Conservation (phyloP, 768 basidiomycete genomes). For the Scleroderma citrinum region DNA sequence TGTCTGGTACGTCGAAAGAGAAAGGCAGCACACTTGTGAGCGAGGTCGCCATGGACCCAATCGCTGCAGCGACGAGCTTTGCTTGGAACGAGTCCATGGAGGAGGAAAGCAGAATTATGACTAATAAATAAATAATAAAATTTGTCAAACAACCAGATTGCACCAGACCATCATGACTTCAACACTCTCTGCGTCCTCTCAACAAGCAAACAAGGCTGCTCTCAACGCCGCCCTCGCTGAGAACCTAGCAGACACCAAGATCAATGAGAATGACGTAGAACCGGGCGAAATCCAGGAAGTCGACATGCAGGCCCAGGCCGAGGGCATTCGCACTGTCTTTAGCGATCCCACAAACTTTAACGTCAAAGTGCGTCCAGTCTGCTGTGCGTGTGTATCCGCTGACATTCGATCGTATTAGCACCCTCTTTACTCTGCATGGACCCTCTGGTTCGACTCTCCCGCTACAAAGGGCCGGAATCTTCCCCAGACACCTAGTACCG, state of each 20-base stretch:
- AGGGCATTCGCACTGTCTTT: constrained; percentile 87
- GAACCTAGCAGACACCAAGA: constrained; percentile 27
- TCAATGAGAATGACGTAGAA: constrained; percentile 45
- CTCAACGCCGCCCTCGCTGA: constrained; percentile 69
- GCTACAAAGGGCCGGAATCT: constrained; percentile 85
- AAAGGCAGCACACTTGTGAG: constrained; percentile 58
- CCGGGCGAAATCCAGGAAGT: constrained; percentile 85
- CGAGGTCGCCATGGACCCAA: constrained; percentile 76
- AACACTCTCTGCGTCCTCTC: constrained; percentile 54
- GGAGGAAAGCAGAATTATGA: too few species aligned
- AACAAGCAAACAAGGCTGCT: constrained; percentile 77
- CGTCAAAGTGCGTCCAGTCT: constrained; percentile 76
- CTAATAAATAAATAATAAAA: too few species aligned
- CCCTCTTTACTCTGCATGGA: constrained; percentile 92
- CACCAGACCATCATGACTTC: constrained; percentile 33
- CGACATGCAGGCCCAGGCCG: constrained; percentile 78
- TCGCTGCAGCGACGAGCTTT: constrained; percentile 74
- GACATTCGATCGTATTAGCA: constrained; percentile 47
- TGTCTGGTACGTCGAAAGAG: background rate
- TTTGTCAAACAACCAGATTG: constrained; percentile 11
- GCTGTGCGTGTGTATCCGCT: background rate
- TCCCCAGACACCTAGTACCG: constrained; percentile 75
- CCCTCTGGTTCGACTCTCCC: constrained; percentile 97
- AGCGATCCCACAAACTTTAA: constrained; percentile 91
- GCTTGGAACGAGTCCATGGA: constrained; percentile 70